Evolutionary conservation across 176 grass and related monocot genomes (phyloP).

Genomic region (Typha latifolia): DNA sequence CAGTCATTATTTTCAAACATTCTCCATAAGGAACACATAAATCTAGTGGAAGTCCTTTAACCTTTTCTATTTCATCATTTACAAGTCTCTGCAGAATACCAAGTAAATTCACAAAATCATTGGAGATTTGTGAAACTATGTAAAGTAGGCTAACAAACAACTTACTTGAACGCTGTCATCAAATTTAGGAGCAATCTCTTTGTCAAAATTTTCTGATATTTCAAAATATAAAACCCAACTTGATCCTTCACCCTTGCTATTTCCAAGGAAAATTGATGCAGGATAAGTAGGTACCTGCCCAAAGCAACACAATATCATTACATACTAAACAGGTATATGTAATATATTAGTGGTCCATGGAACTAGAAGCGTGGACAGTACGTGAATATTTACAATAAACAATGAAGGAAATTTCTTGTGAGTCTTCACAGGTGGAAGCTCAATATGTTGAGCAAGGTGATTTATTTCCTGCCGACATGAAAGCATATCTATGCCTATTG

Average conservation of each 20-base stretch:
- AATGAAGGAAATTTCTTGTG: conserved; percentile 75
- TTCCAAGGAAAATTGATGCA: conserved; percentile 86
- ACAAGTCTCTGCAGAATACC: conserved; percentile 45
- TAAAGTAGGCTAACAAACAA: background rate
- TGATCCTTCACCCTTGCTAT: conserved; percentile 77
- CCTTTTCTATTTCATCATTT: conserved; percentile 67
- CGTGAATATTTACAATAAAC: conserved; percentile 90
- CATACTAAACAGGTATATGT: conserved; percentile 5
- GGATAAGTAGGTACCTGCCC: conserved; percentile 90
- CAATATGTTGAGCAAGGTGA: conserved; percentile 83
- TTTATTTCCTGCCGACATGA: conserved; percentile 69
- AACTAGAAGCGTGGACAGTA: conserved; percentile 6
- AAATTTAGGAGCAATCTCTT: conserved; percentile 75
- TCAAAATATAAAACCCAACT: conserved; percentile 83
- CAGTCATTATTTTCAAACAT: conserved; percentile 84
- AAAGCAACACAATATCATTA: conserved; percentile 1
- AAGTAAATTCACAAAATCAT: background rate
- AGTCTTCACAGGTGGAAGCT: conserved; percentile 52
- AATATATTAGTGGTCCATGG: conserved; percentile 2
- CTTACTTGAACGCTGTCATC: conserved; percentile 76
- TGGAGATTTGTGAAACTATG: background rate
- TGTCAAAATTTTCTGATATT: conserved; percentile 77
- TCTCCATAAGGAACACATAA: conserved; percentile 59
- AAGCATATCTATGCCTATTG: conserved; percentile 87
- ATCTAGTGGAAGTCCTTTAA: conserved; percentile 71